These are phyloP conservation scores for Rutstroemia sp. DNA, from an alignment of 2,329 filamentous ascomycete genomes.

Conservation along the genomic window DNA sequence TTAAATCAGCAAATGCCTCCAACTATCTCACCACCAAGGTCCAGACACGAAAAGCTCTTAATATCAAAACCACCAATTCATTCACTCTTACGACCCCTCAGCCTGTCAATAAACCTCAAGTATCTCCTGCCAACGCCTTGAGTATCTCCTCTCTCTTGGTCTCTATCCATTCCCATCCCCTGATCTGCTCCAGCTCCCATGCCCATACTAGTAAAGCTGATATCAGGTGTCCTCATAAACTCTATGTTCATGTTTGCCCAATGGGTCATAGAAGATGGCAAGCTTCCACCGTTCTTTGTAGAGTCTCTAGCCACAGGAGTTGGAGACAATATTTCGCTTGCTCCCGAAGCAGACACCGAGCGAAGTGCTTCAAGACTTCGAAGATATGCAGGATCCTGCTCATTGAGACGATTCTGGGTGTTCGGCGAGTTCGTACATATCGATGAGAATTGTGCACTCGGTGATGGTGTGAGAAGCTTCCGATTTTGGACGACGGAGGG, in stretches of 20 bases:
- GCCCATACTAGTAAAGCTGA: background rate
- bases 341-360: background rate
- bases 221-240: background rate
- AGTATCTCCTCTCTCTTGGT: background rate
- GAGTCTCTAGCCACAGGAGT: background rate
- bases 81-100: background rate
- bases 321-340: background rate
- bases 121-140: background rate
- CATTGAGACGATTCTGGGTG: conserved; percentile 19
- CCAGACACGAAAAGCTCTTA: too few relatives aligned
- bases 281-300: background rate
- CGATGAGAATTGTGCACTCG: background rate
- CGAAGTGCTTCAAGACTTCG: conserved; percentile 14
- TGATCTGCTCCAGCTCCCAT: background rate
- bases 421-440: conserved; percentile 11
- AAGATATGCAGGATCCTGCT: conserved; percentile 19
- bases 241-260: background rate
- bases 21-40: too few relatives aligned
- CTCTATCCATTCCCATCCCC: too few relatives aligned
- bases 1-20: too few relatives aligned
- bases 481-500: conserved; percentile 1
- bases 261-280: background rate
- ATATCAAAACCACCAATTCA: background rate
- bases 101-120: background rate
- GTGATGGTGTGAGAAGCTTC: conserved; percentile 4